These are phyloP conservation scores for Ceratobasidium sp. DNA, from an alignment of 1,284 basidiomycete genomes.

Conservation along the genomic window DNA sequence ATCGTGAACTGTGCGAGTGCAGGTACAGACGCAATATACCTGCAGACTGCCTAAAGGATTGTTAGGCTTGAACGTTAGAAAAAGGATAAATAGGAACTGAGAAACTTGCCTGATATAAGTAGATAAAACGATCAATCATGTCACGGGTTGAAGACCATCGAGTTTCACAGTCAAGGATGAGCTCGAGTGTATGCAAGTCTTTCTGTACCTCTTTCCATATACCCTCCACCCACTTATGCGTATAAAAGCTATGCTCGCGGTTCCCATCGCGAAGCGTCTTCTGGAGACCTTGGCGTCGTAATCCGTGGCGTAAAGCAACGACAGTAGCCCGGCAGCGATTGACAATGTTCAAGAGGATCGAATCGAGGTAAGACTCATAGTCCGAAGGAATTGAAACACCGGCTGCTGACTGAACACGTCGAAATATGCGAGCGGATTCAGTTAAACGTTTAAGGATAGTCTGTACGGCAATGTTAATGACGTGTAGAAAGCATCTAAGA, in stretches of 20 bases:
- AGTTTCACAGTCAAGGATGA: slow-evolving; percentile 17
- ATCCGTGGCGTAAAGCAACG: neutral
- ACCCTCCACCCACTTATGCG: slow-evolving; percentile 12
- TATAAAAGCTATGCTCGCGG: neutral
- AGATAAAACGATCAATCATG: slow-evolving; percentile 5
- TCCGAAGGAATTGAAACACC: slow-evolving; percentile 6
- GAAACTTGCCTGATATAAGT: slow-evolving; percentile 4
- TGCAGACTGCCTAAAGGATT: slow-evolving; percentile 27
- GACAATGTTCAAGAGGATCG: slow-evolving; percentile 3
- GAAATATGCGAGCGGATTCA: neutral
- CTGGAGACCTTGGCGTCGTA: slow-evolving; percentile 16
- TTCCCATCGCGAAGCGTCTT: slow-evolving; percentile 11
- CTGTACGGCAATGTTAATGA: slow-evolving; percentile 38
- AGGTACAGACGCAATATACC: slow-evolving; percentile 16
- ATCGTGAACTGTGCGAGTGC: neutral
- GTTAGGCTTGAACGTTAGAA: too few species aligned
- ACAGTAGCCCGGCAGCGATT: slow-evolving; percentile 23
- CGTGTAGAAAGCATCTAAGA: slow-evolving; percentile 36
- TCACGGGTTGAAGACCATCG: slow-evolving; percentile 17
- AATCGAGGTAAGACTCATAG: slow-evolving; percentile 9
- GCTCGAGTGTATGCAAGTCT: slow-evolving; percentile 16
- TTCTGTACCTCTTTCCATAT: neutral
- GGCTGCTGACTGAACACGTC: neutral
- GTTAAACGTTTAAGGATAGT: slow-evolving; percentile 2
- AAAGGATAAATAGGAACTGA: too few species aligned